Percentiles rank a stretch among this genome's conserved stretches.
Conservation (phyloP, 2,329 filamentous ascomycete genomes). For the Plectosphaerella cucumerina region DNA sequence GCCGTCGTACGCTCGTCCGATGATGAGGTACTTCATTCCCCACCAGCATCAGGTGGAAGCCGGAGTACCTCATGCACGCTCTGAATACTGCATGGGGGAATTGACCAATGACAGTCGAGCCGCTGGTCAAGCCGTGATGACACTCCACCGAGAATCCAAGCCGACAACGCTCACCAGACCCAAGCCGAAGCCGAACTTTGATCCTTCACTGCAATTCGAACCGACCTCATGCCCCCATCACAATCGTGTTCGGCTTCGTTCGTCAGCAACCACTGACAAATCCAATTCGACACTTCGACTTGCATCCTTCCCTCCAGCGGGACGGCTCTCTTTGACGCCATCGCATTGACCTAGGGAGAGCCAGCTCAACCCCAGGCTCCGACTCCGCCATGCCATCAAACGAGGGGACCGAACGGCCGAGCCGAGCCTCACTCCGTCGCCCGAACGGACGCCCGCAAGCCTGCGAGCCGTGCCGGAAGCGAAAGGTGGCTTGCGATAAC, state of each 20-base stretch:
- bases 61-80: background rate
- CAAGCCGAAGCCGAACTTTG: background rate
- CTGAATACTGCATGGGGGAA: too few relatives aligned
- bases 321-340: background rate
- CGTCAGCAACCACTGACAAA: background rate
- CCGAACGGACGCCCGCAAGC: constrained; percentile 7
- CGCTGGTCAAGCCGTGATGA: too few relatives aligned
- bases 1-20: too few relatives aligned
- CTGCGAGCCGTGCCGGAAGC: constrained; percentile 29
- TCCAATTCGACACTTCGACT: background rate
- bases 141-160: background rate
- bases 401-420: background rate
- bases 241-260: background rate
- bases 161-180: too few relatives aligned
- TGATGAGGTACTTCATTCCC: too few relatives aligned
- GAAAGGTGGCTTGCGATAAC: constrained; percentile 39
- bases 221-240: background rate
- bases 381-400: background rate
- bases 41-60: background rate
- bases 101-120: background rate
- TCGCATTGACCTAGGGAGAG: too few relatives aligned
- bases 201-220: background rate
- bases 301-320: too few relatives aligned
- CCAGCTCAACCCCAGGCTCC: background rate
- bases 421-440: background rate